phyloP scores from a whole-genome alignment of 208 protist species.

The Herpetomonas muscarum region DNA sequence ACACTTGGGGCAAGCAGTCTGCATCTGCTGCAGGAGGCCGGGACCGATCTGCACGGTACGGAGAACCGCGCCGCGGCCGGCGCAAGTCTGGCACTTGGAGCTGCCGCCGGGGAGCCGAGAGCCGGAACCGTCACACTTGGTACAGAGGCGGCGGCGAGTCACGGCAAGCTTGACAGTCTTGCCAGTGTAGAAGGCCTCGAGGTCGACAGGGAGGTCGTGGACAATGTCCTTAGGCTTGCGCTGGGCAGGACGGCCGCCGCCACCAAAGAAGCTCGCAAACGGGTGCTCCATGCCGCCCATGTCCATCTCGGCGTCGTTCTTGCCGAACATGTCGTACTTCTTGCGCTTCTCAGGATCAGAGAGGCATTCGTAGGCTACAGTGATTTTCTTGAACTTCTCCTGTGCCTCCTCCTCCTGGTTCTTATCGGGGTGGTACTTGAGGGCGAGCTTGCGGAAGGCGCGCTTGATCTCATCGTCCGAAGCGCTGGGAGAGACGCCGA shows the following conservation, averaged over 20 bases:
- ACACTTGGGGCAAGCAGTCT: slow-evolving; percentile 92
- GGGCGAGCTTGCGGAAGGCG: slow-evolving; percentile 89
- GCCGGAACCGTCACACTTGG: slow-evolving; percentile 81
- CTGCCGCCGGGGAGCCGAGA: slow-evolving; percentile 63
- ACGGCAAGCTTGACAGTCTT: slow-evolving; percentile 96
- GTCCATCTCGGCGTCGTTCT: slow-evolving; percentile 94
- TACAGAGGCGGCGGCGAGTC: slow-evolving; percentile 88
- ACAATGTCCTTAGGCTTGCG: slow-evolving; percentile 96
- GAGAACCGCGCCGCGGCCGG: slow-evolving; percentile 92
- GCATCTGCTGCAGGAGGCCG: slow-evolving; percentile 97
- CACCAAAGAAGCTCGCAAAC: slow-evolving; percentile 90
- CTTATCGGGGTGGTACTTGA: slow-evolving; percentile 95
- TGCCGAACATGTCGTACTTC: slow-evolving; percentile 98
- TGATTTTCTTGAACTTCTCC: slow-evolving; percentile 95
- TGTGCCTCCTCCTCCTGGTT: slow-evolving; percentile 81
- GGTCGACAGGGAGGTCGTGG: slow-evolving; percentile 89
- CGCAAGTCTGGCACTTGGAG: slow-evolving; percentile 91
- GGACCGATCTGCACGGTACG: slow-evolving; percentile 93
- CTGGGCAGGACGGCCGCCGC: slow-evolving; percentile 78
- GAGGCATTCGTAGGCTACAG: slow-evolving; percentile 97
- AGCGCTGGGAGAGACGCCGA: slow-evolving; percentile 76
- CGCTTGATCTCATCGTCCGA: slow-evolving; percentile 91
- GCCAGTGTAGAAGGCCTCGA: slow-evolving; percentile 98
- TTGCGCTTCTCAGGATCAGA: slow-evolving; percentile 95
- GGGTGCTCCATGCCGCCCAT: slow-evolving; percentile 88